phyloP scores from a whole-genome alignment of 495 filamentous ascomycete species.

The Penicillium pancosmium region DNA sequence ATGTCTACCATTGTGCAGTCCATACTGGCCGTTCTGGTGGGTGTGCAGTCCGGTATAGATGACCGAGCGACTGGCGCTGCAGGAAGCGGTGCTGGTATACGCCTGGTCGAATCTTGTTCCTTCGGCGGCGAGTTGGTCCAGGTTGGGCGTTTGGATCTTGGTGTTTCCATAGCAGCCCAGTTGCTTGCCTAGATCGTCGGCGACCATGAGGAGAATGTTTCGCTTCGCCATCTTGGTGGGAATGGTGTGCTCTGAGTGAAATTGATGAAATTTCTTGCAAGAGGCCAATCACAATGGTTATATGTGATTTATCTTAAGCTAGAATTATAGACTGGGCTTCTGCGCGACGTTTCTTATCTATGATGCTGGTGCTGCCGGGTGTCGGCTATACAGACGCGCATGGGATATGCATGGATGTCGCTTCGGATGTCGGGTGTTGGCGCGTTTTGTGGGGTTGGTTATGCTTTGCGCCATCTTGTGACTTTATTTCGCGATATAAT shows the following conservation, averaged over 20 bases:
- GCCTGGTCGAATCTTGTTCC: constrained; percentile 40
- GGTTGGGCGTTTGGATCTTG: constrained; percentile 37
- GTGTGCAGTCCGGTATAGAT: constrained; percentile 52
- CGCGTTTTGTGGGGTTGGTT: background rate
- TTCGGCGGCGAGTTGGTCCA: constrained; percentile 41
- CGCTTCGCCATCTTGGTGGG: constrained; percentile 18
- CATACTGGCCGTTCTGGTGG: constrained; percentile 52
- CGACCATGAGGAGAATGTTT: constrained; percentile 46
- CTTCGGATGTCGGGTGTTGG: constrained; percentile 13
- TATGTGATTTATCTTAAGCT: background rate
- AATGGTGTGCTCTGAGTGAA: background rate
- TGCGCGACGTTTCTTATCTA: constrained; percentile 8
- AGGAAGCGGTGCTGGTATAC: constrained; percentile 50
- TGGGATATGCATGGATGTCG: constrained; percentile 7
- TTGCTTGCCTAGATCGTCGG: constrained; percentile 46
- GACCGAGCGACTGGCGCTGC: constrained; percentile 44
- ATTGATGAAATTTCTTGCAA: background rate
- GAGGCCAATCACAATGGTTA: background rate
- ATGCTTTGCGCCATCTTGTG: constrained; percentile 2
- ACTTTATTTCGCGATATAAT: constrained; percentile 4
- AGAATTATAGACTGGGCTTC: background rate
- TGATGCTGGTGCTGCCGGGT: background rate
- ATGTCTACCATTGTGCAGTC: constrained; percentile 32
- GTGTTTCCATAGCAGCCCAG: constrained; percentile 43
- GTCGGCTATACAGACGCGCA: constrained; percentile 8